Evolutionary conservation across 345 rosid genomes (phyloP).

Genomic region (Theobroma cacao): DNA sequence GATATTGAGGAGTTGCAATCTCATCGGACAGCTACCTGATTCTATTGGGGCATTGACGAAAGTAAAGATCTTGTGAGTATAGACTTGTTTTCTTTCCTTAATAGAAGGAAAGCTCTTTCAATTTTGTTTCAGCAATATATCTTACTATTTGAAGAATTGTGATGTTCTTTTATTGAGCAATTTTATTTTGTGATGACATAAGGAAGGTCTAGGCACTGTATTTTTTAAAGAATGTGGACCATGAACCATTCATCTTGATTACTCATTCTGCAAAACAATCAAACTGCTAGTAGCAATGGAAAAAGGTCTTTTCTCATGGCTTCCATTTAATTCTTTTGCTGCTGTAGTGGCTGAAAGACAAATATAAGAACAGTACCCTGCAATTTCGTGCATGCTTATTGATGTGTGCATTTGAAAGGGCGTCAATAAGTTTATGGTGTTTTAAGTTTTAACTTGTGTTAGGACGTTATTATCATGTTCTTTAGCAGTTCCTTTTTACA

Average conservation of each 20-base stretch:
- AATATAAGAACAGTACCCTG: no score
- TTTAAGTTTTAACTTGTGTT: background rate
- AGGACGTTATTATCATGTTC: background rate
- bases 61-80: conserved; percentile 43
- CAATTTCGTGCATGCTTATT: no score
- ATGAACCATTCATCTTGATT: no score
- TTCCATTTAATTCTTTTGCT: no score
- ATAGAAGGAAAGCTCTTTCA: background rate
- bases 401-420: background rate
- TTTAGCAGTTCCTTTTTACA: no score
- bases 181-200: background rate
- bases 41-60: conserved; percentile 25
- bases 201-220: background rate
- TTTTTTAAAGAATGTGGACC: no score
- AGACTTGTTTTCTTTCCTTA: background rate
- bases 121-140: background rate
- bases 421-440: background rate
- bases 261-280: no score
- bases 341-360: no score
- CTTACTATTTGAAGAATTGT: background rate
- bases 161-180: background rate
- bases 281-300: no score
- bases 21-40: conserved; percentile 38
- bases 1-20: conserved; percentile 52
- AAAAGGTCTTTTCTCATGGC: no score